Conservation (phyloP, 2,329 filamentous ascomycete species). For the Hypoxylon sp. region DNA sequence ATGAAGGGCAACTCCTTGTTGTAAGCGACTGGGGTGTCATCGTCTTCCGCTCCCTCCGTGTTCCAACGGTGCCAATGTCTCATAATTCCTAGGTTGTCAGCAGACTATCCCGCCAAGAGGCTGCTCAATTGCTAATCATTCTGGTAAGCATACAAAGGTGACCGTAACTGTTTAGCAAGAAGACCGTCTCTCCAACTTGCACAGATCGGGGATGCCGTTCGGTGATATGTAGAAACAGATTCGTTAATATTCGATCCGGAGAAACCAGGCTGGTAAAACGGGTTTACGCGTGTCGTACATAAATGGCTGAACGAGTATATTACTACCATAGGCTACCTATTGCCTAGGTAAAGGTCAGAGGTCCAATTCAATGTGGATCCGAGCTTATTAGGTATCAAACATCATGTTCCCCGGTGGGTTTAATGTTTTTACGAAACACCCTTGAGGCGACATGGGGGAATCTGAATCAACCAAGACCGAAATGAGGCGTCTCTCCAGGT, state of each 20-base stretch:
- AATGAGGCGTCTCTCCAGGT: conserved; percentile 28
- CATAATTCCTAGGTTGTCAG: conserved; percentile 26
- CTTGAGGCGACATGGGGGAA: conserved; percentile 37
- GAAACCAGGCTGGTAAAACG: conserved; percentile 45
- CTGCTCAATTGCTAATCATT: conserved; percentile 23
- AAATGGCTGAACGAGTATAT: conserved; percentile 35
- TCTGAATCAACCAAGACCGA: conserved; percentile 45
- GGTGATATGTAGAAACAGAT: conserved; percentile 20
- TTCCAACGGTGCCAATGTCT: conserved; percentile 36
- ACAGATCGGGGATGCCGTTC: conserved; percentile 18
- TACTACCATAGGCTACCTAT: conserved; percentile 14
- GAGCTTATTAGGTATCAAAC: conserved; percentile 36
- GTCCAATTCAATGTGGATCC: conserved; percentile 33
- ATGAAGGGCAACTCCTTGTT: conserved; percentile 23
- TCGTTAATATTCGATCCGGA: conserved; percentile 34
- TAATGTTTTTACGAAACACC: conserved; percentile 38
- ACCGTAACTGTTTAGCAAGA: conserved; percentile 13
- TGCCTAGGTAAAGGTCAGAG: conserved; percentile 8
- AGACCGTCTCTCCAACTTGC: conserved; percentile 19
- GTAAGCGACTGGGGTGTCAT: conserved; percentile 31
- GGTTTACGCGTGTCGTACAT: conserved; percentile 16
- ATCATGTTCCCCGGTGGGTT: conserved; percentile 33
- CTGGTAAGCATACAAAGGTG: conserved; percentile 17
- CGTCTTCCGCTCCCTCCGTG: conserved; percentile 37
- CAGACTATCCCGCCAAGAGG: conserved; percentile 9